These are phyloP conservation scores for Hemileia vastatrix DNA, from an alignment of 1,284 basidiomycete genomes.

Conservation along the genomic window DNA sequence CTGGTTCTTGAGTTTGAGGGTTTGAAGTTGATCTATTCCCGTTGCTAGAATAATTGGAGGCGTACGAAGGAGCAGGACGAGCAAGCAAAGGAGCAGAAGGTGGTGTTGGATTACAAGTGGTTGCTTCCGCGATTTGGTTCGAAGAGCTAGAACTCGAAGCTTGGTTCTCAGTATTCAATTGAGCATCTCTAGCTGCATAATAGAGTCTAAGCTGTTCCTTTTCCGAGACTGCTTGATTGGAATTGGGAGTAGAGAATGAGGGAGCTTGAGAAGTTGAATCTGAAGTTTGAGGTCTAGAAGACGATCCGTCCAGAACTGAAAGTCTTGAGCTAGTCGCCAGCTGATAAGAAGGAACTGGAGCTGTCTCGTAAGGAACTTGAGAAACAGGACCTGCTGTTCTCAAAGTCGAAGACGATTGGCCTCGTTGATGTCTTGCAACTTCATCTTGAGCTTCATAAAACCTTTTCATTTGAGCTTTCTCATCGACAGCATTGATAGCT, in stretches of 20 bases:
- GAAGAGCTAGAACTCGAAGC: conserved; percentile 5
- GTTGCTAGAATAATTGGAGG: conserved; percentile 1
- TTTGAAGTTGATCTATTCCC: neutral
- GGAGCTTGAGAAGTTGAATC: neutral
- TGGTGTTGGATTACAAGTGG: neutral
- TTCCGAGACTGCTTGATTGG: conserved; percentile 23
- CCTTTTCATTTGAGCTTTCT: conserved; percentile 17
- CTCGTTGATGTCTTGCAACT: conserved; percentile 5
- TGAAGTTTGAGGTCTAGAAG: too few species aligned
- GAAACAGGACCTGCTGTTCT: neutral
- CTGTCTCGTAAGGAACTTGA: conserved; percentile 8
- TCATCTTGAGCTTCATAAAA: conserved; percentile 17
- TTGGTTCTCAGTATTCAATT: conserved; percentile 25
- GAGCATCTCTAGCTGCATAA: conserved; percentile 33
- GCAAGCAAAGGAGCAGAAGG: neutral
- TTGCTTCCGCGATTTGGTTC: neutral
- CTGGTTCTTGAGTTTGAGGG: neutral
- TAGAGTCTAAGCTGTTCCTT: conserved; percentile 35
- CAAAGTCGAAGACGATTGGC: neutral
- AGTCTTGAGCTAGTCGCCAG: too few species aligned
- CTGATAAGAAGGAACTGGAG: conserved; percentile 14
- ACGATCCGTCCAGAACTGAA: too few species aligned
- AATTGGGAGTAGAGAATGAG: neutral
- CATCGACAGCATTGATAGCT: conserved; percentile 1
- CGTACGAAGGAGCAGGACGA: neutral